Evolutionary conservation across 2,329 filamentous ascomycete species (phyloP), one percentile per base, ranked within the genome.

Genomic region (Dactylellina sp.): DNA sequence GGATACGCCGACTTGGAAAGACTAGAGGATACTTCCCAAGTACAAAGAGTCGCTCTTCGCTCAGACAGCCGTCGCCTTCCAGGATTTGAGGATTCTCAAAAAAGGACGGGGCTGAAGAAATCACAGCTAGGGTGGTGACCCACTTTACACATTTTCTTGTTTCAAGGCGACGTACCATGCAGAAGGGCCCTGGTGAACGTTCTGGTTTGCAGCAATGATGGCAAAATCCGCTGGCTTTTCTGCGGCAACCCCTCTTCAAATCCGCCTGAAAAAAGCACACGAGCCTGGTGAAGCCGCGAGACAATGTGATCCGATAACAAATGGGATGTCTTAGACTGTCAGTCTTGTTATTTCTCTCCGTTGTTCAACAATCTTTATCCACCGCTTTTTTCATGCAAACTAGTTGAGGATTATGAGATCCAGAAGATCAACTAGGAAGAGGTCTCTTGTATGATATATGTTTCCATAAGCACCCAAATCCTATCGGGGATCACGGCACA

Each of bases 191-290:
- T 25, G n/a, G 53, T 35, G 24, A 20, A 20, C 16, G 53, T 57
- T 57, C 53, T 42, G 53, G 53, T 57, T 28, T 57, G 53, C 53
- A 44, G 50, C 18, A 20, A 28, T 46, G 39, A 24, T 24, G 14
- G 22, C 53, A 37, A 44, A 25, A 57, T 12, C 28, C 40, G 32
- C 22, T 40, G 37, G 37, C 11, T n/a, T 14, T 18, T 18, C 16
- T 42, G 39, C 42, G 7, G 42, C 42, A 46, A 20, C 42, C 42
- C n/a, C 20, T 46, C n/a, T n/a, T 16, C 7, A 7, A 50, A 50
- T 28, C 14, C 24, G 24, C 14, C 14, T 9, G 6, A 52, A 40
- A 40, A 14, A 12, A 40, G 9, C n/a, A n/a, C 5, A 50, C 6
- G 6, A 22, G 46, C 46, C 24, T 50, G 1, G 20, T 2, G 9